Base-by-base conservation (phyloP, 176 grass and related monocot genomes). In the Echinochloa phyllopogon region DNA sequence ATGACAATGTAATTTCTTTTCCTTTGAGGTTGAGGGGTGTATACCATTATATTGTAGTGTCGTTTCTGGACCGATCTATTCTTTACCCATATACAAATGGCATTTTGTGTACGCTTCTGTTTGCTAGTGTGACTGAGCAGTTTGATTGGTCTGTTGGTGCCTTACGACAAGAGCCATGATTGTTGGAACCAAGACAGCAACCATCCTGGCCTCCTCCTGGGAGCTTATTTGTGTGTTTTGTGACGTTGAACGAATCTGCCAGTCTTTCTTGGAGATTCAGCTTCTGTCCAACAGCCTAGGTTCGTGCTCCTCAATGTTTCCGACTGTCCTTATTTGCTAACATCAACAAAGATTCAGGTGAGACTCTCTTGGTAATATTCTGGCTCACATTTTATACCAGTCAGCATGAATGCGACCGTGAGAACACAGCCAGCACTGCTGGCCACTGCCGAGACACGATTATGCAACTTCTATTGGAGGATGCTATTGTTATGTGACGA, bases 201-300 rank as follows among this genome's bases (percentile, higher is more conserved):
- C 38, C 9, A 65, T 18, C 20, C 6, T 23, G 27, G 37, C 10
- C 33, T 42, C 10, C 33, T 42, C 18, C 0, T 13, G 40, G 29
- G 41, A 43, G 83, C 48, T 43, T 20, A 66, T 79, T 44, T 80
- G 27, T 84, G 33, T 50, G 72, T 49, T 9, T 2, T 72, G 14
- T 64, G 55, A 63, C 12, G 63, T 42, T 17, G 27, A 82, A 64
- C 37, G 72, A 47, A 47, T 48, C 64, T 77, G 44, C 45, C 4
- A 27, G 36, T 42, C 51, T 62, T 75, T 37, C 47, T 90, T 72
- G 65, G 64, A 82, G 47, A 86, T 86, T 90, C 79, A 83, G 74
- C 29, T 77, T 86, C 9, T 27, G 16, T 14, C 47, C 39, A 76
- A 65, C 20, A n/a, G 14, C 47, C 15, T 72, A 10, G 33, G 51